These are phyloP conservation scores for Fusarium tupiense DNA, from an alignment of 2,329 filamentous ascomycete genomes.

Conservation along the genomic window DNA sequence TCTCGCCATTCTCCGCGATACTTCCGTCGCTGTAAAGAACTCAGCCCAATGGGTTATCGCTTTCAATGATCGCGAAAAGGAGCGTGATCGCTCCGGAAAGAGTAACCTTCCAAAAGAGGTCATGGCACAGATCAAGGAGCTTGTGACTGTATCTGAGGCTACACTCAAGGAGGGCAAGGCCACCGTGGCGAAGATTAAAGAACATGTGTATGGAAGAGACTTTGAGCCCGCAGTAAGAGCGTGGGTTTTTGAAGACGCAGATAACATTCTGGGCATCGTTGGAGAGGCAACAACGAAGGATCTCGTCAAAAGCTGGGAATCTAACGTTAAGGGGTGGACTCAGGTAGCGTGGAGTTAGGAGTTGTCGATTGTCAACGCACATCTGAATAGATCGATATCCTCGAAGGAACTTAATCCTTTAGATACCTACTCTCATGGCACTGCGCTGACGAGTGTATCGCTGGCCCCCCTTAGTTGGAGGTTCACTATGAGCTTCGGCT, in stretches of 20 bases:
- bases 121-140: slow-evolving; percentile 46
- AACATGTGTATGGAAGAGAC: slow-evolving; percentile 40
- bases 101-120: slow-evolving; percentile 52
- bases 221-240: slow-evolving; percentile 41
- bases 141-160: slow-evolving; percentile 45
- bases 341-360: slow-evolving; percentile 47
- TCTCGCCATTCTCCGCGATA: slow-evolving; percentile 52
- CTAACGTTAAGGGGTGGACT: slow-evolving; percentile 49
- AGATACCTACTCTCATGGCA: not conserved
- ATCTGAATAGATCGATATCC: not conserved
- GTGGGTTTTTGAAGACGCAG: slow-evolving; percentile 45
- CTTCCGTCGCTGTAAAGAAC: slow-evolving; percentile 47
- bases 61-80: slow-evolving; percentile 52
- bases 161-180: slow-evolving; percentile 48
- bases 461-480: not conserved
- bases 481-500: not conserved
- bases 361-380: not conserved
- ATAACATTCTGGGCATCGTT: slow-evolving; percentile 38
- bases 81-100: slow-evolving; percentile 52
- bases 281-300: slow-evolving; percentile 39
- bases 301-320: slow-evolving; percentile 49
- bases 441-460: not conserved
- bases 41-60: slow-evolving; percentile 48
- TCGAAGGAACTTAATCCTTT: not conserved
- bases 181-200: slow-evolving; percentile 44